Conservation (phyloP, 176 grass and related monocot genomes). For the Triticum turgidum region DNA sequence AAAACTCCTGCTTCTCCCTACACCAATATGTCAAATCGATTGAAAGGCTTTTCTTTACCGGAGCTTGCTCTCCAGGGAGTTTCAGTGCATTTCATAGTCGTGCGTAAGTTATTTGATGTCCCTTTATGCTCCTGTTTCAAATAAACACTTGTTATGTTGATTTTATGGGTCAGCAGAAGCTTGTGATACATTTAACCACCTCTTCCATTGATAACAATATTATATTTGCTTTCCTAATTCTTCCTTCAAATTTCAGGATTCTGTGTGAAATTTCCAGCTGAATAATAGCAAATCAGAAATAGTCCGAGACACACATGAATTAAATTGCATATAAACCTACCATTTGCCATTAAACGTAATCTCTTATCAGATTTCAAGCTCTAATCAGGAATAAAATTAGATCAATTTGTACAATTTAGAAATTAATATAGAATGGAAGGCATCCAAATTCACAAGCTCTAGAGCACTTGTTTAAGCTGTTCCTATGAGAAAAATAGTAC, state of each 20-base stretch:
- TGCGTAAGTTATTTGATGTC: conserved; percentile 57
- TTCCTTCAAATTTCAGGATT: no score
- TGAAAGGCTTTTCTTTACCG: conserved; percentile 39
- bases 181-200: no score
- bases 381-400: background rate
- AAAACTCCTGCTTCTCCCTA: background rate
- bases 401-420: background rate
- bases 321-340: conserved; percentile 1
- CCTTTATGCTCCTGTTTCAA: background rate
- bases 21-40: background rate
- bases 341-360: background rate
- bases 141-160: no score
- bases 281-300: conserved; percentile 27
- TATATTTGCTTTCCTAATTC: no score
- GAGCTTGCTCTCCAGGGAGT: conserved; percentile 60
- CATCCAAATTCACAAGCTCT: background rate
- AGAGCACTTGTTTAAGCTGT: background rate
- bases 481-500: background rate
- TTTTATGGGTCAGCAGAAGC: no score
- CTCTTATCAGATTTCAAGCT: background rate
- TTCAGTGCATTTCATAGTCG: conserved; percentile 43
- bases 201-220: no score
- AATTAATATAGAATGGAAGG: background rate
- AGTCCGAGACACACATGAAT: background rate
- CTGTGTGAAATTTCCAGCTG: conserved; percentile 56